Base-by-base conservation (phyloP, 495 filamentous ascomycete genomes). In the Rusavskia elegans region DNA sequence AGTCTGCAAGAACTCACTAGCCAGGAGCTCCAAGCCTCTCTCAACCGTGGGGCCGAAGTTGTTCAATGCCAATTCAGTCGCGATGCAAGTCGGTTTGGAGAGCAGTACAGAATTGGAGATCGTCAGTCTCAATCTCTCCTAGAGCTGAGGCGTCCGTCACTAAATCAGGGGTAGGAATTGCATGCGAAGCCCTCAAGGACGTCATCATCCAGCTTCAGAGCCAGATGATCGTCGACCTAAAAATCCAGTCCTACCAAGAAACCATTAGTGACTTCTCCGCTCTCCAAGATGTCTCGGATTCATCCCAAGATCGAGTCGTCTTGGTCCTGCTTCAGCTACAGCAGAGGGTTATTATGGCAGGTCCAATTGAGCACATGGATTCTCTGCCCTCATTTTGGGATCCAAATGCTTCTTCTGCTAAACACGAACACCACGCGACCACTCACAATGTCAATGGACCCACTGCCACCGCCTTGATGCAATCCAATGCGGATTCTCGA, bases 201-300 rank as follows among this genome's bases (percentile, higher is more conserved):
- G 68, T 75, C 36, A 66, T 69, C 19, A 67, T 71, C 27, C 57
- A 61, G 8, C 61, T 75, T 10, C 70, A 75, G 45, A 51, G 58
- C 8, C 64, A 68, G n/a, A 55, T 76, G 13, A 61, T 75, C 35
- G 58, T 62, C 21, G 66, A 69, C 23, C 64, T 76, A 6, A 66
- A 69, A 30, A 55, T 59, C 13, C 69, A 69, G 10, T 56, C 56
- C 36, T 59, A 67, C 19, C 63, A 70, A 36, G 62, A 64, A 30
- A 61, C 57, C 16, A 53, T 55, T 3, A 39, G 73, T 8, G 64
- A 75, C 51, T 62, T 69, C 6, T 53, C 59, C n/a, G 57, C 61
- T 13, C 58, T 76, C 35, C 64, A 70, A 36, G 56, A 59, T 27
- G 52, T 55, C 17, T 58, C 48, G 17, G 59, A 61, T 29, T 50